Base-by-base conservation (phyloP, 306 rosid genomes). In the Casuarina cunninghamiana region DNA sequence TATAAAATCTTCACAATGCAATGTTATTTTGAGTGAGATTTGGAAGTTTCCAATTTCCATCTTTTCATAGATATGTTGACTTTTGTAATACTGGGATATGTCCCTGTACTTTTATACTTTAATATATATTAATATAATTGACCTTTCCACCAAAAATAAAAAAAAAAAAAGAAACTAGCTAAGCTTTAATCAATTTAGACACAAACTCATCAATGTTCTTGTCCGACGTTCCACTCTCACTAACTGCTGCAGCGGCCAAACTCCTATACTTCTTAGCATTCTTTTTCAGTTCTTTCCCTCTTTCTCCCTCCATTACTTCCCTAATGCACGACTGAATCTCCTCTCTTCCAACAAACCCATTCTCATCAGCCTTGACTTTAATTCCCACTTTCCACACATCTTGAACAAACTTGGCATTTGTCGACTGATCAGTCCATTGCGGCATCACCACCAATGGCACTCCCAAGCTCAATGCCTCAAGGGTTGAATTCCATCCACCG, bases 321-420 rank as follows among this genome's bases (percentile, higher is more conserved):
- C 32, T 65, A 39, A 65, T 65, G 49, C 71, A 39, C 6, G 19
- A 53, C 19, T 43, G 19, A 26, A 78, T 57, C 17, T 78, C 81
- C 57, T 70, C 76, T 70, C 71, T 39, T 16, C 61, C 62, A 5
- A 63, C 75, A 43, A 35, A 2, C 9, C 41, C 63, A 51, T 71
- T 10, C 10, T 70, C 75, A 11, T 78, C 4, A 26, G 57, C 17
- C 75, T 69, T 69, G 16, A 69, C 80, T 45, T 75, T 77, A 49
- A 51, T 37, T 61, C 80, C 80, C 38, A 69, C 69, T 35, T 69
- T 77, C 80, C 80, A 77, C 12, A 70, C 76, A 35, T 78, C 81
- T 11, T 45, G 48, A 6, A 78, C 2, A 12, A 70, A 78, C 70
- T 78, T 78, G 2, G 71, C 76, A 58, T 78, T 42, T 6, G 81